Evolutionary conservation across 2,329 filamentous ascomycete genomes (phyloP), one percentile per base, ranked within the genome.

Genomic region (Fusarium armeniacum): DNA sequence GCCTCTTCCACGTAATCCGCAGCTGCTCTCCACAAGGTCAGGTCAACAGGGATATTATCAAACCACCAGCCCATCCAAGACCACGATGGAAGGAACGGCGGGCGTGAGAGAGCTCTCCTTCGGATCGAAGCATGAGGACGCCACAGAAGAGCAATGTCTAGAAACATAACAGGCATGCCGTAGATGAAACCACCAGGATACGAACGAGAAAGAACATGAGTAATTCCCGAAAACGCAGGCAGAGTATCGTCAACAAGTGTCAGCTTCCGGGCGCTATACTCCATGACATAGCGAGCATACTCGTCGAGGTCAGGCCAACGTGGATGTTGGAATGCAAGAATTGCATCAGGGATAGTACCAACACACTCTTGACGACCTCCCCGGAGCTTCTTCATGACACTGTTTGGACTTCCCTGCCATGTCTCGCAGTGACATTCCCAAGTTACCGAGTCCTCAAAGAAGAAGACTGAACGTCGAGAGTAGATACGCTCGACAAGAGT

Each of bases 21-120:
- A 2, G 81, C 79, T 1, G 81, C 81, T 49, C 78, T 78, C 82
- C 82, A 83, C 13, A 83, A 73, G 8, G 73, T 76, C 58, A 83
- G 65, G 55, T 83, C 82, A 16, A 81, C 79, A 8, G 81, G 77
- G 16, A 83, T 76, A 30, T 78, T 80, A 58, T 83, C 82, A 58
- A 81, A 82, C 78, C 81, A 83, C 82, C 82, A 84, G 24, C 82
- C 82, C 78, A 84, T 81, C 82, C 82, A 84, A 32, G 81, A 82
- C 82, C 82, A 84, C 6, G 80, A 82, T 1, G 82, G 82, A 8
- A 83, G 73, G 54, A 81, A 81, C 3, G 80, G 77, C 13, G 79
- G 75, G 0, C 77, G 76, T 5, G 78, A 73, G 9, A 80, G 69
- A 9, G 78, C 78, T 24, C 81, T 73, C 20, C 82, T 76, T 28